Base-by-base conservation (phyloP, 2,329 filamentous ascomycete genomes). In the Colletotrichum sp. region DNA sequence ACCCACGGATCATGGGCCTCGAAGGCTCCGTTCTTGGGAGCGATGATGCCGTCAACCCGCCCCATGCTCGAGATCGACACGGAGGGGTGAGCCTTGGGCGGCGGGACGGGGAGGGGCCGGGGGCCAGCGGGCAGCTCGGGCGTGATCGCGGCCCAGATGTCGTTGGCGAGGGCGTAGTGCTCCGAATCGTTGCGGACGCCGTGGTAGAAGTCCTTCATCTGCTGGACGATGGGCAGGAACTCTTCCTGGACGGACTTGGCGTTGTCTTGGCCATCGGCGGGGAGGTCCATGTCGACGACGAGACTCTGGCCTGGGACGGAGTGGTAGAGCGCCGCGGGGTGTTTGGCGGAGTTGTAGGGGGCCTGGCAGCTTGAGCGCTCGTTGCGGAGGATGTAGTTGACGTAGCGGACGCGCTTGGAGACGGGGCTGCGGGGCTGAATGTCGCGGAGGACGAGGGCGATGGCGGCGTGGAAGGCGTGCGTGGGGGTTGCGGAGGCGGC, bases 1-100 rank as follows among this genome's bases (percentile, higher is more conserved):
- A 88, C 86, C 86, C 87, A 88, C 1, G 86, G 85, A 15, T 85
- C 78, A 3, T 81, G 64, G 0, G 84, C 75, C 13, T 82, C 79
- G 2, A 88, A 79, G 0, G 52, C 28, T 0, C 83, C 84, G 4
- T 78, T 77, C 4, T 73, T 77, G 1, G 80, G 80, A 0, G 70
- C 34, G 2, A 88, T 80, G 1, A 86, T 80, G 10, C 77, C 71
- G 26, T 88, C 86, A 3, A 87, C 75, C 0, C 78, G 68, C 0
- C 83, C 84, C 82, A 85, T 82, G 32, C 84, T 85, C 2, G 83
- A 85, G 8, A 85, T 81, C 0, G 81, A 82, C 1, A 81, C 83
- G 0, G 81, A 80, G 0, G 83, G 81, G 2, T 78, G 71, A 7
- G 62, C n/a, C 2, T 80, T 80, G 0, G 83, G 82, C 1, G 74